Percentiles rank a stretch among this genome's conserved stretches.
These are phyloP conservation scores for Litsea cubeba DNA, from an alignment of 164 flowering plant species.

Conservation along the genomic window DNA sequence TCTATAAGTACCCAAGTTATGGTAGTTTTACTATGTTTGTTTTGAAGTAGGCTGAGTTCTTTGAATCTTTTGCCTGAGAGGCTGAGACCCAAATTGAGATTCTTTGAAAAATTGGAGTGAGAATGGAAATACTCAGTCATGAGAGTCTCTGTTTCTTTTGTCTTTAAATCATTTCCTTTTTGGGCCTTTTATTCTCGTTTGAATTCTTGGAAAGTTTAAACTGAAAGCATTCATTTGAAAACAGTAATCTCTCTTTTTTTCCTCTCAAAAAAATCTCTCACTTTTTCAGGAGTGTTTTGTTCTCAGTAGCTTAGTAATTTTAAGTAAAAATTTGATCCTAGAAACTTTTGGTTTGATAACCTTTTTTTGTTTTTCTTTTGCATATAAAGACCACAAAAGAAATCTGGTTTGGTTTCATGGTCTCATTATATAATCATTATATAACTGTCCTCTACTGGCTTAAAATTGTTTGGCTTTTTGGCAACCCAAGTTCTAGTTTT, in stretches of 20 bases:
- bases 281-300: no score
- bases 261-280: background rate
- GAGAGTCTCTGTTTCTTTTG: no score
- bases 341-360: background rate
- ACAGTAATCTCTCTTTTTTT: background rate
- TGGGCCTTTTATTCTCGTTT: no score
- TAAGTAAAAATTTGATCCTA: no score
- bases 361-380: background rate
- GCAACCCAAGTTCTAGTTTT: background rate
- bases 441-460: background rate
- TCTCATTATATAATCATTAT: background rate
- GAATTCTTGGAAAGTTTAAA: no score
- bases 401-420: no score
- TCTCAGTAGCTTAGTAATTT: no score
- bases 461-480: background rate
- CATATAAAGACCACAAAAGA: no score
- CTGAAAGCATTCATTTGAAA: background rate
- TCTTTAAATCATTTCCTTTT: no score
- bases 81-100: background rate
- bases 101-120: background rate
- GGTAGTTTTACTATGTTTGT: background rate
- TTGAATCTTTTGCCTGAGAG: background rate
- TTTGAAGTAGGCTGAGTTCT: background rate
- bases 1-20: background rate
- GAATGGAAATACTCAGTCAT: background rate